These are phyloP conservation scores for Herpetomonas muscarum DNA, from an alignment of 208 protist species.

Conservation along the genomic window DNA sequence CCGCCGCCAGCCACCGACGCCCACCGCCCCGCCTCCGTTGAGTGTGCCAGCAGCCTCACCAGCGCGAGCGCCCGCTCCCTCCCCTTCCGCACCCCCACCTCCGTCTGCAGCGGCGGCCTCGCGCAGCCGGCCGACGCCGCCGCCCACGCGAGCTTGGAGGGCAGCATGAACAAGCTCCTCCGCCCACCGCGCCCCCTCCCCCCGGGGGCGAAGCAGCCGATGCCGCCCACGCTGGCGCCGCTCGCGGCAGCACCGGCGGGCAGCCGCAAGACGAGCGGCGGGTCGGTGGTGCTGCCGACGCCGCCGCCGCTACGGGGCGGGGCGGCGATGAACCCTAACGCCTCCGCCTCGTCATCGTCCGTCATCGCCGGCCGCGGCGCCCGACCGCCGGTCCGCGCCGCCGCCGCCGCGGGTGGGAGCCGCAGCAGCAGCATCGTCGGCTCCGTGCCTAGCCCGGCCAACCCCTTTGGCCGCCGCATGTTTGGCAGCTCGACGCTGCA, in stretches of 20 bases:
- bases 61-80: not conserved
- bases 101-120: not conserved
- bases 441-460: constrained; percentile 2
- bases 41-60: not conserved
- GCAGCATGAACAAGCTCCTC: not conserved
- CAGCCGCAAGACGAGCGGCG: not conserved
- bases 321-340: too few relatives aligned
- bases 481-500: constrained; percentile 25
- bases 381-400: too few relatives aligned
- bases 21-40: not conserved
- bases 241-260: too few relatives aligned
- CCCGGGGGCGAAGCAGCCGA: too few relatives aligned
- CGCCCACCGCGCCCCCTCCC: not conserved
- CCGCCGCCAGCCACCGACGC: too few relatives aligned
- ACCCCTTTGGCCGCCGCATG: constrained; percentile 40
- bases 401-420: not conserved
- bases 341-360: too few relatives aligned
- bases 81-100: not conserved
- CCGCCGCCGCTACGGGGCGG: constrained; percentile 2
- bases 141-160: too few relatives aligned
- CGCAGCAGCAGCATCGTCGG: not conserved
- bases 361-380: too few relatives aligned
- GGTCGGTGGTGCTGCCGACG: not conserved
- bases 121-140: too few relatives aligned
- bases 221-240: too few relatives aligned